Evolutionary conservation across 805 yeast species (phyloP), one percentile per base, ranked within the genome.

Genomic region (Lipomyces yamanashiensis): DNA sequence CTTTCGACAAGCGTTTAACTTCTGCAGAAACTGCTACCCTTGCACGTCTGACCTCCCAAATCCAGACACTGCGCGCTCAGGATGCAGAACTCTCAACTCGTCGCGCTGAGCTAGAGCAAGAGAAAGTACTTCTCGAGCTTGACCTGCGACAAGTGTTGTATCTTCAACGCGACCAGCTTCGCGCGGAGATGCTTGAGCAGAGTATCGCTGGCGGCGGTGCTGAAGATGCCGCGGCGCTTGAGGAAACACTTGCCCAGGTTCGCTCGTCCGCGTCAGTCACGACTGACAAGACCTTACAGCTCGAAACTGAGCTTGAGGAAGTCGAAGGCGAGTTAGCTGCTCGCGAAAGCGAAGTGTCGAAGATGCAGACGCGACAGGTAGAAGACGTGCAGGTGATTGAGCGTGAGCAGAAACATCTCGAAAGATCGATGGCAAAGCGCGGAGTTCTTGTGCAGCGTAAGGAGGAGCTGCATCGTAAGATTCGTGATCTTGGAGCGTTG

Each of bases 401-500:
- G 57, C 81, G 80, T 50, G 83, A 81, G 58, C 85, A 87, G 62
- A 87, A 86, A 66, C 75, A 72, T n/a, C 81, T 88, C 0, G 96
- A 91, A 71, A 86, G 83, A 62, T 79, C 80, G 7, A 76, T 88
- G 67, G 82, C 88, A 21, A 87, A 84, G 71, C 89, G 86, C 67
- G 80, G 88, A 1, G 73, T 87, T 4, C 75, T 90, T 54, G 72
- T 78, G 3, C 77, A 80, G 49, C 82, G 96, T 67, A 82, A 89
- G 63, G 90, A 88, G 54, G 96, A 89, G 67, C 75, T 90, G 28
- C 87, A 86, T 67, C 84, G 82, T 63, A 89, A 85, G 71, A 87
- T 92, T 37, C 81, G 92, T 65, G 96, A 89, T 48, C 77, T 92
- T 47, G 98, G 98, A n/a, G 89, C 89, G 2, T 78, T 93, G 17